Evolutionary conservation across 805 yeast genomes (phyloP).

Genomic region (Tetrapisispora namnaoensis): DNA sequence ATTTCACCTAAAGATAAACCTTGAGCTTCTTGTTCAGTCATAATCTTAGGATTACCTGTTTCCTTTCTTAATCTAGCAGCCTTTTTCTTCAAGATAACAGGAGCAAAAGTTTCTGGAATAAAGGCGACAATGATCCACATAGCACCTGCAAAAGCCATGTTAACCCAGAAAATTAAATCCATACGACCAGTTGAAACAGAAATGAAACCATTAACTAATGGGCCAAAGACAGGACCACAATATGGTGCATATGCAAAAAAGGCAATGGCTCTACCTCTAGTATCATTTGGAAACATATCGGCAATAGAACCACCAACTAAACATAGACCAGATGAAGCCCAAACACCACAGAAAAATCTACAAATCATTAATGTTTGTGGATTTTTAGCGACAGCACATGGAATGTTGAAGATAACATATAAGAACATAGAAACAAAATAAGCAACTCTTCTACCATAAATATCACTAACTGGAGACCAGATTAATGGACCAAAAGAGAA

Average conservation of each 20-base stretch:
- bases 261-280: slow-evolving; percentile 84
- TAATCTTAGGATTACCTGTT: slow-evolving; percentile 73
- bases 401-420: slow-evolving; percentile 72
- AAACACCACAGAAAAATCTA: slow-evolving; percentile 82
- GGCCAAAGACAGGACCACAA: slow-evolving; percentile 88
- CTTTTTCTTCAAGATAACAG: slow-evolving; percentile 59
- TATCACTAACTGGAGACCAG: slow-evolving; percentile 86
- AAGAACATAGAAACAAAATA: slow-evolving; percentile 67
- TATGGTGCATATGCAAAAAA: slow-evolving; percentile 88
- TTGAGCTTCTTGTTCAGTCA: slow-evolving; percentile 88
- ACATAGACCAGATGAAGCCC: slow-evolving; percentile 72
- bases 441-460: slow-evolving; percentile 77
- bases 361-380: slow-evolving; percentile 73
- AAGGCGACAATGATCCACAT: slow-evolving; percentile 57
- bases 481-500: slow-evolving; percentile 78
- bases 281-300: slow-evolving; percentile 72
- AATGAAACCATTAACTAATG: slow-evolving; percentile 79
- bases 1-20: slow-evolving; percentile 62
- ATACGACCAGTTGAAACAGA: slow-evolving; percentile 57
- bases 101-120: slow-evolving; percentile 89
- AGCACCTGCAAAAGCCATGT: slow-evolving; percentile 83
- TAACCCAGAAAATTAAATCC: slow-evolving; percentile 78
- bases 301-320: slow-evolving; percentile 88
- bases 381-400: slow-evolving; percentile 77
- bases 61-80: slow-evolving; percentile 62